These are phyloP conservation scores for Verticillium albo-atrum DNA, from an alignment of 2,329 filamentous ascomycete genomes.

Conservation along the genomic window DNA sequence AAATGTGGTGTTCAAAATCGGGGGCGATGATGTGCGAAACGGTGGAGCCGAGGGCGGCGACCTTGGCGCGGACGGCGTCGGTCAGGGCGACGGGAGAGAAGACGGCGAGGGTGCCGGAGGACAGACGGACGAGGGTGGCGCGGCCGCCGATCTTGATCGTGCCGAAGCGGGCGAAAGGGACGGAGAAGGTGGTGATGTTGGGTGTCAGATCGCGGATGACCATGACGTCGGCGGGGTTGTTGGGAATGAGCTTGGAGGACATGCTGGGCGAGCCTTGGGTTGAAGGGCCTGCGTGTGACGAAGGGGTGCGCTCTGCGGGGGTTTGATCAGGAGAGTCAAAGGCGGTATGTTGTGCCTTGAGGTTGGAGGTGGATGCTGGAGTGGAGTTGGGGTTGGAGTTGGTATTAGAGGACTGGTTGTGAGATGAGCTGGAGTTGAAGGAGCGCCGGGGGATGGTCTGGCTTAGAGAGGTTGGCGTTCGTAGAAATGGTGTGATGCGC, in stretches of 20 bases:
- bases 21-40: constrained; percentile 83
- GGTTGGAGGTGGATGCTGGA: not conserved
- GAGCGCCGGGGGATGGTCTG: not conserved
- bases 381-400: too few species aligned
- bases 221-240: constrained; percentile 77
- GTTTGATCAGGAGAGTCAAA: constrained; percentile 8
- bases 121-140: constrained; percentile 68
- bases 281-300: not conserved
- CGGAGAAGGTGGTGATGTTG: constrained; percentile 71
- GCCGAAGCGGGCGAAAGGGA: constrained; percentile 82
- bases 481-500: not conserved
- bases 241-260: constrained; percentile 61
- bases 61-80: constrained; percentile 60
- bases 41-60: constrained; percentile 60
- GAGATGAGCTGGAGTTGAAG: constrained; percentile 1
- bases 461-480: not conserved
- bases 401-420: not conserved
- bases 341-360: not conserved
- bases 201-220: constrained; percentile 83
- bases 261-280: constrained; percentile 32
- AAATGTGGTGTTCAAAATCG: constrained; percentile 94
- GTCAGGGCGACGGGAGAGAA: constrained; percentile 91
- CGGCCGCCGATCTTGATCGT: constrained; percentile 78
- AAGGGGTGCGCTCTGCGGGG: not conserved
- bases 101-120: constrained; percentile 73